Conservation (phyloP, 768 basidiomycete genomes). For the Fomitopsis serialis region DNA sequence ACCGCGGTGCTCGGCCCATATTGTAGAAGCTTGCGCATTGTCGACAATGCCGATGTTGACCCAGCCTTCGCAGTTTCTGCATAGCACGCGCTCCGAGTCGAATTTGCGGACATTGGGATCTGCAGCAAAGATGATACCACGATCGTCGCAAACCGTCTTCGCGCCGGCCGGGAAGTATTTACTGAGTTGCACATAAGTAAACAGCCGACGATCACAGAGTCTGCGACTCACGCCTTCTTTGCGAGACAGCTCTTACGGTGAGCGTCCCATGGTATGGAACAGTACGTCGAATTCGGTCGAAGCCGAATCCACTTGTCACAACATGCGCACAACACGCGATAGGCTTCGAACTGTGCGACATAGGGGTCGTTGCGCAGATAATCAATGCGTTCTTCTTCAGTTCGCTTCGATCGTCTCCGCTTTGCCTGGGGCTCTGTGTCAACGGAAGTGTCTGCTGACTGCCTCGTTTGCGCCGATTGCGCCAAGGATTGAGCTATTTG, state of each 20-base stretch:
- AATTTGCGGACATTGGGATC: conserved; percentile 73
- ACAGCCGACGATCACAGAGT: neutral
- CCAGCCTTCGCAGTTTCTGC: conserved; percentile 67
- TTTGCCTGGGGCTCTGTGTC: conserved; percentile 31
- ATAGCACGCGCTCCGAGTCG: conserved; percentile 67
- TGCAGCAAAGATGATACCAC: conserved; percentile 50
- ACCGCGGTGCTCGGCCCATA: conserved; percentile 60
- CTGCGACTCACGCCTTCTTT: conserved; percentile 58
- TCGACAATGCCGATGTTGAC: conserved; percentile 55
- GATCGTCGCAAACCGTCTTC: conserved; percentile 42
- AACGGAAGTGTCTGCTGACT: neutral
- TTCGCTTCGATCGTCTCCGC: conserved; percentile 68
- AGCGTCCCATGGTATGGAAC: conserved; percentile 86
- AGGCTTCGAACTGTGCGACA: conserved; percentile 76
- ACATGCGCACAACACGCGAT: conserved; percentile 70
- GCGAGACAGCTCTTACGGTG: conserved; percentile 79
- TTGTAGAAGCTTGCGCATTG: conserved; percentile 54
- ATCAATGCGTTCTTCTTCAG: conserved; percentile 72
- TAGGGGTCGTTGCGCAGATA: conserved; percentile 67
- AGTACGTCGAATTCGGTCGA: conserved; percentile 83
- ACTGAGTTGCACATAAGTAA: neutral
- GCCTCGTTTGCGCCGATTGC: neutral
- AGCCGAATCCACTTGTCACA: conserved; percentile 86
- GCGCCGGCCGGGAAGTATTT: conserved; percentile 8
- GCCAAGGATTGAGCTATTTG: neutral